Evolutionary conservation across 2,329 filamentous ascomycete species (phyloP).

Genomic region (Pestalotiopsis sp.): DNA sequence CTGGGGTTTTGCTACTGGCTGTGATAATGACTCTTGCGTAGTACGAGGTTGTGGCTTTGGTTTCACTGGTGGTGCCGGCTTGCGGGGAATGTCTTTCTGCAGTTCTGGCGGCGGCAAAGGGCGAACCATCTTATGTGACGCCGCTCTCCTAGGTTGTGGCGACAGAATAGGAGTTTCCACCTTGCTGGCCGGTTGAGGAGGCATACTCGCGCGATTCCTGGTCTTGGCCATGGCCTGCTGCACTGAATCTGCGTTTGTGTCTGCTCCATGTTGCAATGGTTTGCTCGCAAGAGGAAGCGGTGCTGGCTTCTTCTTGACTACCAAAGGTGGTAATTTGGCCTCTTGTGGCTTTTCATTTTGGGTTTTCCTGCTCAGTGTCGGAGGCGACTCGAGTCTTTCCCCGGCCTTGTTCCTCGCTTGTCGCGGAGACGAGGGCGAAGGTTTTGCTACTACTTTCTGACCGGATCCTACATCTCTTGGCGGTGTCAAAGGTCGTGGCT

Average conservation of each 20-base stretch:
- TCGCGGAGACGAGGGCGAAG: constrained; percentile 28
- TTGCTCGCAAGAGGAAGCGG: constrained; percentile 29
- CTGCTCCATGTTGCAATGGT: constrained; percentile 15
- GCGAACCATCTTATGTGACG: constrained; percentile 25
- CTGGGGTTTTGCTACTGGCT: not conserved
- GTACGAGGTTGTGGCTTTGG: constrained; percentile 20
- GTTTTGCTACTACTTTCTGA: constrained; percentile 23
- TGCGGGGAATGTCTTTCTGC: not conserved
- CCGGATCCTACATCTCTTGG: constrained; percentile 31
- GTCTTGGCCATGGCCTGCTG: constrained; percentile 11
- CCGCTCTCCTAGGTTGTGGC: constrained; percentile 27
- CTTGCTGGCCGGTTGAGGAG: constrained; percentile 22
- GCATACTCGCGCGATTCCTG: constrained; percentile 26
- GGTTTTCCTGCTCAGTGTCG: constrained; percentile 11
- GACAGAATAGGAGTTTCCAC: constrained; percentile 27
- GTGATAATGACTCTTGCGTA: constrained; percentile 4
- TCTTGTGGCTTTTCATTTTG: constrained; percentile 9
- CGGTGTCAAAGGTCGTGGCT: constrained; percentile 33
- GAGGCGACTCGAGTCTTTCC: constrained; percentile 21
- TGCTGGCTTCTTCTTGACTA: constrained; percentile 23
- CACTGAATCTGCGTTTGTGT: constrained; percentile 12
- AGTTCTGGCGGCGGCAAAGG: not conserved
- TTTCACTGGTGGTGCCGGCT: constrained; percentile 17
- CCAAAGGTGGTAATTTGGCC: not conserved
- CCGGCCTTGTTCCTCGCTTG: constrained; percentile 22